Evolutionary conservation across 2,329 filamentous ascomycete species (phyloP).

Genomic region (Macrophomina phaseolina): DNA sequence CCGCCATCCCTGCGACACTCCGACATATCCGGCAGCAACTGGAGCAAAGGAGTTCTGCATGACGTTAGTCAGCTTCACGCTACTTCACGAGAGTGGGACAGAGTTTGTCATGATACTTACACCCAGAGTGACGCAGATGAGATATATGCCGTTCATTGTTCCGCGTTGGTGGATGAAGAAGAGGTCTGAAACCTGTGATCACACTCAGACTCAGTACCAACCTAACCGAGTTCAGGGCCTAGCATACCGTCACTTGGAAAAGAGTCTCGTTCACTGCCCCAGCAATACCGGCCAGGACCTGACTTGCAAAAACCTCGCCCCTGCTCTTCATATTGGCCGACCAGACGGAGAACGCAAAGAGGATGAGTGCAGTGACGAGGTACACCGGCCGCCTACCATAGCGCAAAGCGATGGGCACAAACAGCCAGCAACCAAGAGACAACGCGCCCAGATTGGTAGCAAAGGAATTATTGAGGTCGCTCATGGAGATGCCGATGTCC

Average conservation of each 20-base stretch:
- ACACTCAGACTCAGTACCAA: constrained; percentile 28
- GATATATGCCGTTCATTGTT: constrained; percentile 55
- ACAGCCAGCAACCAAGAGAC: constrained; percentile 49
- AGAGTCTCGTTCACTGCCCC: constrained; percentile 50
- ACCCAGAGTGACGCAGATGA: constrained; percentile 45
- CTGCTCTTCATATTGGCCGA: constrained; percentile 49
- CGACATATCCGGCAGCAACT: constrained; percentile 43
- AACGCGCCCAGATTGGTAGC: constrained; percentile 52
- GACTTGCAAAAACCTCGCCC: constrained; percentile 52
- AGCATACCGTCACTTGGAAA: constrained; percentile 15
- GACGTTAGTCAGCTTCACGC: constrained; percentile 50
- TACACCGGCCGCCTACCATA: constrained; percentile 56
- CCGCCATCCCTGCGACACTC: constrained; percentile 42
- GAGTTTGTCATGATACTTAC: constrained; percentile 48
- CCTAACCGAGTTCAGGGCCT: not conserved
- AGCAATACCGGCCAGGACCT: constrained; percentile 51
- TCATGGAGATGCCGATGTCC: constrained; percentile 51
- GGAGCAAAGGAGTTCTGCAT: constrained; percentile 53
- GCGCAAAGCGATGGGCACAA: constrained; percentile 55
- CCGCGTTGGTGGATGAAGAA: constrained; percentile 58
- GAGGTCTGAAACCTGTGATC: constrained; percentile 55
- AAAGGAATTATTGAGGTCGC: constrained; percentile 52
- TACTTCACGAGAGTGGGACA: constrained; percentile 33
- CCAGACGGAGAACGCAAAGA: constrained; percentile 50
- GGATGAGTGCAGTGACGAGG: constrained; percentile 48